phyloP scores from a whole-genome alignment of 2,329 filamentous ascomycete genomes.

The Apiospora rasikravindrae region DNA sequence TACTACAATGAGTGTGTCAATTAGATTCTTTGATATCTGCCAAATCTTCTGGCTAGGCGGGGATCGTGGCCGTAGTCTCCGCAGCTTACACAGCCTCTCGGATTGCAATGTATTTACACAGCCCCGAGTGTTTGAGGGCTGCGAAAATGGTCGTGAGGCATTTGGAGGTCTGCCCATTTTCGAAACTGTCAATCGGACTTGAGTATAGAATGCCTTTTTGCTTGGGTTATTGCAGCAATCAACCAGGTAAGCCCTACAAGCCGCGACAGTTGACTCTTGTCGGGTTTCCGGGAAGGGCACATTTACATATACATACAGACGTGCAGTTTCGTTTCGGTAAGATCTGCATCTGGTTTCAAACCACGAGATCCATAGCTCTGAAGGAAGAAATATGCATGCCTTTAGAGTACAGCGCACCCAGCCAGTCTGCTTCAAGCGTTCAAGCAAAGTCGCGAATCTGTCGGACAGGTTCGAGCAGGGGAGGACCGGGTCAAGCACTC shows the following conservation, averaged over 20 bases:
- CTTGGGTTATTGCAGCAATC: background rate
- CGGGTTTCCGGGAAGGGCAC: background rate
- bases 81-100: conserved; percentile 8
- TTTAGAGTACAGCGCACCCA: background rate
- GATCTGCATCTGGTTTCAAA: conserved; percentile 11
- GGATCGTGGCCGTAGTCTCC: background rate
- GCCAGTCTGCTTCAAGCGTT: background rate
- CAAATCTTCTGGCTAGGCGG: background rate
- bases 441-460: background rate
- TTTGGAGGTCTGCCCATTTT: background rate
- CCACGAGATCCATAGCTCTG: background rate
- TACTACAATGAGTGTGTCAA: background rate
- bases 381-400: background rate
- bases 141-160: background rate
- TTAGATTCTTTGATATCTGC: background rate
- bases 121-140: background rate
- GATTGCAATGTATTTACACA: background rate
- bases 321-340: conserved; percentile 2
- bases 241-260: background rate
- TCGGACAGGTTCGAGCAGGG: background rate
- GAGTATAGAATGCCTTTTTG: background rate
- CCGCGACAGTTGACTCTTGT: background rate
- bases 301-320: background rate
- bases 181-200: background rate
- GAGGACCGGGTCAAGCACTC: background rate